Evolutionary conservation across 1,284 basidiomycete species (phyloP).

Genomic region (Cutaneotrichosporon cavernicola): DNA sequence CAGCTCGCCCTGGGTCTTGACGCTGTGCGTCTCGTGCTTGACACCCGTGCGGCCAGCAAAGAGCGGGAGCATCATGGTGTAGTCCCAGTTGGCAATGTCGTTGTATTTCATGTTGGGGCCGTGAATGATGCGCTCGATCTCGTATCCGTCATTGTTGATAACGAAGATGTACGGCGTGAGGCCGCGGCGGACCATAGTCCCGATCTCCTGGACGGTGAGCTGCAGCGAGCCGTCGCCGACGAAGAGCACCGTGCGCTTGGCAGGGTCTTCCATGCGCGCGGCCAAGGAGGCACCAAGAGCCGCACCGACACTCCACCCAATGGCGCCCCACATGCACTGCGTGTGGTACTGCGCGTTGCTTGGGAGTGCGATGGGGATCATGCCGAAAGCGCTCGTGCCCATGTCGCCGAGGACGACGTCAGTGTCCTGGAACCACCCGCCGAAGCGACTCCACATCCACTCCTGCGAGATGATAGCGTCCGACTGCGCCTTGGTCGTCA

Average conservation of each 20-base stretch:
- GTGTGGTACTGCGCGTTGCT: constrained; percentile 57
- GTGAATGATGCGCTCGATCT: constrained; percentile 71
- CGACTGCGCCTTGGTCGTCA: constrained; percentile 28
- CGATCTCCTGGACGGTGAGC: constrained; percentile 56
- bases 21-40: constrained; percentile 39
- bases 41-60: constrained; percentile 36
- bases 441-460: constrained; percentile 83
- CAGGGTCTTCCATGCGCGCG: constrained; percentile 64
- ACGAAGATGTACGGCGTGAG: constrained; percentile 58
- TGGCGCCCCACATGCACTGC: constrained; percentile 58
- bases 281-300: constrained; percentile 59
- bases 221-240: constrained; percentile 64
- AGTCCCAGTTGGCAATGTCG: constrained; percentile 54
- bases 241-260: constrained; percentile 73
- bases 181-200: constrained; percentile 55
- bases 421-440: constrained; percentile 68
- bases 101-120: constrained; percentile 53
- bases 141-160: constrained; percentile 85
- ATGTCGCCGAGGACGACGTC: constrained; percentile 72
- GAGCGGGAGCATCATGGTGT: constrained; percentile 50
- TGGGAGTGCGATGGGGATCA: constrained; percentile 74
- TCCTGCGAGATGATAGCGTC: constrained; percentile 62
- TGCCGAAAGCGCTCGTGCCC: constrained; percentile 64
- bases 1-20: constrained; percentile 57
- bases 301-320: constrained; percentile 60